Conservation (phyloP, 495 filamentous ascomycete genomes). For the Penicillium egyptiacum region DNA sequence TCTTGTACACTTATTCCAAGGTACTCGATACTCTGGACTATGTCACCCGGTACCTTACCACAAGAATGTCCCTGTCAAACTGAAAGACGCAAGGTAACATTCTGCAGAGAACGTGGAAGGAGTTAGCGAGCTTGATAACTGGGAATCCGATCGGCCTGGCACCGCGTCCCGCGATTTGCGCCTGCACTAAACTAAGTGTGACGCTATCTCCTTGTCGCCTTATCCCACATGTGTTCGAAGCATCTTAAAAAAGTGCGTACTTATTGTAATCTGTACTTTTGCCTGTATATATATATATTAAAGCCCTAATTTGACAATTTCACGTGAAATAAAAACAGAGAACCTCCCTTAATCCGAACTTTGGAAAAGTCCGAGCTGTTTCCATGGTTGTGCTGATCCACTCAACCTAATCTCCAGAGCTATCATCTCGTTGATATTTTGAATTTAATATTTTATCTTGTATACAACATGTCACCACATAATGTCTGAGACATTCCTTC, state of each 20-base stretch:
- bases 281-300: not conserved
- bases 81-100: not conserved
- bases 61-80: not conserved
- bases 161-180: conserved; percentile 21
- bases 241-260: conserved; percentile 5
- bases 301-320: not conserved
- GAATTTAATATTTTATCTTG: no score
- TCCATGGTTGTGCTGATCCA: not conserved
- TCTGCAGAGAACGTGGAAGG: conserved; percentile 3
- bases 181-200: conserved; percentile 18
- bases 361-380: conserved; percentile 3
- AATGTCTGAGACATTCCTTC: no score
- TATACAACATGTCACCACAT: no score
- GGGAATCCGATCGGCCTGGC: conserved; percentile 1
- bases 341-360: not conserved
- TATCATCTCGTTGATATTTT: no score
- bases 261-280: not conserved
- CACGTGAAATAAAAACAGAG: no score
- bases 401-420: not conserved
- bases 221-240: conserved; percentile 23
- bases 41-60: conserved; percentile 4
- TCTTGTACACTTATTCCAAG: not conserved
- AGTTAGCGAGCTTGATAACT: not conserved
- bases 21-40: not conserved
- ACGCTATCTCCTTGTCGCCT: conserved; percentile 21